Evolutionary conservation across 768 basidiomycete genomes (phyloP).

Genomic region (Tricholoma sp.): DNA sequence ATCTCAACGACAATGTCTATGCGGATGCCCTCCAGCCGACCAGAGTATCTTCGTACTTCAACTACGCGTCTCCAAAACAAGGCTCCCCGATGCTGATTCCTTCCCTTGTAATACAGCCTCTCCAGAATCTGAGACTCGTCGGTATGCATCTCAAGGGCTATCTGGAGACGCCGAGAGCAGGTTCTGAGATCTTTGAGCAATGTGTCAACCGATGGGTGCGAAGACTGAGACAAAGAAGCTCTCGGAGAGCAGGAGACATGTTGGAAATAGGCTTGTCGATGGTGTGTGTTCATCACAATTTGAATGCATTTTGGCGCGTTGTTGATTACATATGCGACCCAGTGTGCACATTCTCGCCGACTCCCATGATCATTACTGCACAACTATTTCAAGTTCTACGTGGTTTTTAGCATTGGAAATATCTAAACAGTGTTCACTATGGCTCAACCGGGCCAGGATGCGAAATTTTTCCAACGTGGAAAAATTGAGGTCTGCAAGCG

Average conservation of each 20-base stretch:
- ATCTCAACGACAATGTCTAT: constrained; percentile 28
- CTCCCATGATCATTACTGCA: neutral
- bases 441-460: constrained; percentile 74
- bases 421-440: constrained; percentile 16
- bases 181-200: constrained; percentile 57
- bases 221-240: constrained; percentile 21
- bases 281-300: neutral
- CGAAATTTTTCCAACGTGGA: constrained; percentile 87
- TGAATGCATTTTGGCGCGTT: no score
- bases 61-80: constrained; percentile 65
- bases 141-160: constrained; percentile 33
- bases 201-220: constrained; percentile 42
- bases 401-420: neutral
- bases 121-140: constrained; percentile 59
- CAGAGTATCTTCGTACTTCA: constrained; percentile 55
- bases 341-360: neutral
- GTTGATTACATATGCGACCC: neutral
- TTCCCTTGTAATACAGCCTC: constrained; percentile 71
- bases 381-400: neutral
- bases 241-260: constrained; percentile 13
- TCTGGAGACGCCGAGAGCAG: constrained; percentile 47
- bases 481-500: constrained; percentile 73
- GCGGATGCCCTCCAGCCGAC: constrained; percentile 28
- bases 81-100: constrained; percentile 68
- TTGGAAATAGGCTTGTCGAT: neutral